Conservation (phyloP, 2,329 filamentous ascomycete species). For the Fusarium sp. region DNA sequence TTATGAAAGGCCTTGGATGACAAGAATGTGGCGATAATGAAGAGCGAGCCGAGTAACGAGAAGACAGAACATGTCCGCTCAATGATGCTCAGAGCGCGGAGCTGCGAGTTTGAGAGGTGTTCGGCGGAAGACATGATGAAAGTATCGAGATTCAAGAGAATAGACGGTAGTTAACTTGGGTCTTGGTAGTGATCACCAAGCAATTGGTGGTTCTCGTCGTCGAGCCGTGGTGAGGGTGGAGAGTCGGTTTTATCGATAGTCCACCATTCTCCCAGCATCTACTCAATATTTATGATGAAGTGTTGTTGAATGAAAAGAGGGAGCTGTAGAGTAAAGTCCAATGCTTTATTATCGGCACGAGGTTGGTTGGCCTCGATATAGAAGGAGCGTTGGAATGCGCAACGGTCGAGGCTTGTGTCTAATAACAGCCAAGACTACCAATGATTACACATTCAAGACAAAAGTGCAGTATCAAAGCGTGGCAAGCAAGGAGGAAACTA, state of each 20-base stretch:
- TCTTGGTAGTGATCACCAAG: background rate
- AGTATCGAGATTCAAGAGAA: background rate
- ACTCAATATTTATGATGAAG: constrained; percentile 4
- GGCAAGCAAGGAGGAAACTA: background rate
- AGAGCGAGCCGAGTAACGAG: constrained; percentile 76
- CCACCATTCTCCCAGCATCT: constrained; percentile 26
- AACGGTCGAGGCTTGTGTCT: constrained; percentile 1
- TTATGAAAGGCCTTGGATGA: constrained; percentile 79
- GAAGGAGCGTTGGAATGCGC: constrained; percentile 22
- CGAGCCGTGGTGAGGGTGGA: constrained; percentile 1
- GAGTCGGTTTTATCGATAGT: constrained; percentile 10
- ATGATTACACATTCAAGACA: background rate
- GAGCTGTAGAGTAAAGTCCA: background rate
- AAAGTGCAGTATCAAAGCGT: background rate
- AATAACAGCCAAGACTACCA: background rate
- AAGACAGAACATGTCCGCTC: constrained; percentile 77
- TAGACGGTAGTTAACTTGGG: background rate
- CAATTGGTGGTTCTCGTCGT: constrained; percentile 3
- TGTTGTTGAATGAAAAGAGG: background rate
- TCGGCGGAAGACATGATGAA: constrained; percentile 33
- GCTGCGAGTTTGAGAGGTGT: constrained; percentile 49
- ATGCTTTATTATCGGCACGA: background rate
- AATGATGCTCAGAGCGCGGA: constrained; percentile 68
- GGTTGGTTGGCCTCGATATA: background rate
- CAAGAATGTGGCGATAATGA: constrained; percentile 79